Percentiles rank a stretch among this genome's conserved stretches.
Conservation (phyloP, 257 asterid genomes). For the Anisodus tanguticus region DNA sequence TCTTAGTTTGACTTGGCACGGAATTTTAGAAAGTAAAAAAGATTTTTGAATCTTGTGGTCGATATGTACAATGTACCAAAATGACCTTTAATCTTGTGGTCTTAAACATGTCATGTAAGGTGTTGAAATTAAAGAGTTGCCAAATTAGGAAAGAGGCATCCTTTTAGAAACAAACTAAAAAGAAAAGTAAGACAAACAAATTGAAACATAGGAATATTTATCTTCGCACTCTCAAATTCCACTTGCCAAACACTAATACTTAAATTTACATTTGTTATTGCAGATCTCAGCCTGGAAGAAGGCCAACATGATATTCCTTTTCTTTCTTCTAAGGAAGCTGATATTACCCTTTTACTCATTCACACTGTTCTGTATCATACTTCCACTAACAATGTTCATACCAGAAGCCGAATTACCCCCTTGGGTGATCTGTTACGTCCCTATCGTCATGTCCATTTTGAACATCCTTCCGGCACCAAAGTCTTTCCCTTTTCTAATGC, state of each 20-base stretch:
- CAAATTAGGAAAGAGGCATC: too few species aligned
- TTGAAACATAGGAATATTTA: neutral
- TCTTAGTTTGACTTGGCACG: too few species aligned
- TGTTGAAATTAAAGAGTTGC: too few species aligned
- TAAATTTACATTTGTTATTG: neutral
- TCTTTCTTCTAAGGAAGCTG: constrained; percentile 84
- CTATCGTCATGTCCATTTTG: constrained; percentile 74
- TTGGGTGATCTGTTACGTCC: constrained; percentile 92
- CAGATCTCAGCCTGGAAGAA: constrained; percentile 87
- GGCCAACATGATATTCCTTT: constrained; percentile 82
- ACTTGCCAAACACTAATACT: neutral
- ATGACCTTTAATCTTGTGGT: too few species aligned
- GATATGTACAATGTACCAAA: too few species aligned
- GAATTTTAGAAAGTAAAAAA: too few species aligned
- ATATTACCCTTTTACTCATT: constrained; percentile 91
- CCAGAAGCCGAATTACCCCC: constrained; percentile 88
- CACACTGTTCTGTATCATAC: constrained; percentile 88
- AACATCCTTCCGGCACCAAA: constrained; percentile 83
- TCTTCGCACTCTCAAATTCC: constrained; percentile 21
- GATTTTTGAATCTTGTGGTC: too few species aligned
- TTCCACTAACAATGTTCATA: constrained; percentile 90
- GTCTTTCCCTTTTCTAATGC: constrained; percentile 90
- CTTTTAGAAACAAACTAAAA: too few species aligned
- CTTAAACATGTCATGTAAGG: too few species aligned
- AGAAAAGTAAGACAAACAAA: too few species aligned